phyloP scores from a whole-genome alignment of 495 filamentous ascomycete genomes.

The Platismatia glauca region DNA sequence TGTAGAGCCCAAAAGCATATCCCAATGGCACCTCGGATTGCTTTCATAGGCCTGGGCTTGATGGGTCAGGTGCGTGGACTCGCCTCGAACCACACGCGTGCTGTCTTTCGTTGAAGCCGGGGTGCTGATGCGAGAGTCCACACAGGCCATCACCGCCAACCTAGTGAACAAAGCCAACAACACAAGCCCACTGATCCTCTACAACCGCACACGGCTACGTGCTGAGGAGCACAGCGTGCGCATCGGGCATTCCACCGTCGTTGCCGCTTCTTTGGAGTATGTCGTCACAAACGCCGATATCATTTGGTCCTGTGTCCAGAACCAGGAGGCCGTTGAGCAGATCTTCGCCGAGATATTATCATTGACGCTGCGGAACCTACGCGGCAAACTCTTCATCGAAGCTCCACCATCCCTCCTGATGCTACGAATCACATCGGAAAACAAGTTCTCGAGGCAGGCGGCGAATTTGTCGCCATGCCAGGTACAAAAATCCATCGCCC shows the following conservation, averaged over 20 bases:
- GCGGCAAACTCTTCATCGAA: slow-evolving; percentile 42
- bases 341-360: slow-evolving; percentile 30
- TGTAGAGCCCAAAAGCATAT: too few relatives aligned
- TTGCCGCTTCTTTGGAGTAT: slow-evolving; percentile 31
- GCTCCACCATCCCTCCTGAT: slow-evolving; percentile 39
- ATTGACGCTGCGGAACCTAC: slow-evolving; percentile 29
- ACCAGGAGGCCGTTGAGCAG: slow-evolving; percentile 5
- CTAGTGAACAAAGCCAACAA: slow-evolving; percentile 32
- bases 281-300: slow-evolving; percentile 35
- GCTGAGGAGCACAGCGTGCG: slow-evolving; percentile 29
- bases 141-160: slow-evolving; percentile 21
- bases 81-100: too few relatives aligned
- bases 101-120: too few relatives aligned
- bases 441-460: slow-evolving; percentile 31
- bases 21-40: too few relatives aligned
- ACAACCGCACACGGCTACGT: slow-evolving; percentile 39
- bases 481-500: neutral
- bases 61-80: too few relatives aligned
- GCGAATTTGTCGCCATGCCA: slow-evolving; percentile 36
- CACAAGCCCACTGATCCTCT: slow-evolving; percentile 30
- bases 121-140: too few relatives aligned
- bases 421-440: slow-evolving; percentile 32
- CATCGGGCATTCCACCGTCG: slow-evolving; percentile 30
- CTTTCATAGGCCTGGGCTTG: too few relatives aligned
- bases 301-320: slow-evolving; percentile 31